Evolutionary conservation across 495 filamentous ascomycete genomes (phyloP), one percentile per base, ranked within the genome.

Genomic region (Cercophora sp.): DNA sequence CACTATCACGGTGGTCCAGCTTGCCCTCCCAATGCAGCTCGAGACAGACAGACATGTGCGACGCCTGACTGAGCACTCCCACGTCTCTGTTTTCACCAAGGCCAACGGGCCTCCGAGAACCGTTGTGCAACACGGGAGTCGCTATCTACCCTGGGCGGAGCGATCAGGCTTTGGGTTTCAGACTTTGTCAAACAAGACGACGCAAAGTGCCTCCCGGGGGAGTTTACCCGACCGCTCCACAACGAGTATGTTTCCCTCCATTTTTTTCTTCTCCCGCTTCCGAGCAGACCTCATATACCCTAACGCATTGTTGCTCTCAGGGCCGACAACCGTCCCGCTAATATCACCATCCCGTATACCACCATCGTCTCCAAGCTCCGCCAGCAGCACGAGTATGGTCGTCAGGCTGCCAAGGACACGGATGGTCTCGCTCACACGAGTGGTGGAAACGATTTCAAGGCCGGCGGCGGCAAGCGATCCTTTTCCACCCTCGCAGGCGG

Each of bases 211-310:
- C n/a, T 48, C 29, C 2, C 45, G 29, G 25, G 36, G 29, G 45
- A 48, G 24, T 36, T 29, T 23, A 2, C n/a, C 45, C 45, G 45
- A 36, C 45, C 45, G 15, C 45, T 48, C 45, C 15, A 48, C 27
- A 48, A 35, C 45, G 20, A 48, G 45, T 48, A 48, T 20, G 45
- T 35, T 48, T 48, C n/a, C n/a, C n/a, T n/a, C n/a, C n/a, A n/a
- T n/a, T n/a, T n/a, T n/a, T n/a, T n/a, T n/a, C n/a, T n/a, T 48
- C 45, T 48, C 36, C 36, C 45, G 18, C n/a, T 48, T 18, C 45
- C 15, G 18, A 48, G 26, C 45, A 36, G 45, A 48, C 2, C 1
- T 22, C 15, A 36, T 29, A 48, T 48, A n/a, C n/a, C 29, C 45
- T 48, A 48, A 48, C 27, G 26, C 8, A n/a, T 48, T 29, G 22